phyloP scores from a whole-genome alignment of 768 basidiomycete species.

The Tricholoma bakamatsutake region DNA sequence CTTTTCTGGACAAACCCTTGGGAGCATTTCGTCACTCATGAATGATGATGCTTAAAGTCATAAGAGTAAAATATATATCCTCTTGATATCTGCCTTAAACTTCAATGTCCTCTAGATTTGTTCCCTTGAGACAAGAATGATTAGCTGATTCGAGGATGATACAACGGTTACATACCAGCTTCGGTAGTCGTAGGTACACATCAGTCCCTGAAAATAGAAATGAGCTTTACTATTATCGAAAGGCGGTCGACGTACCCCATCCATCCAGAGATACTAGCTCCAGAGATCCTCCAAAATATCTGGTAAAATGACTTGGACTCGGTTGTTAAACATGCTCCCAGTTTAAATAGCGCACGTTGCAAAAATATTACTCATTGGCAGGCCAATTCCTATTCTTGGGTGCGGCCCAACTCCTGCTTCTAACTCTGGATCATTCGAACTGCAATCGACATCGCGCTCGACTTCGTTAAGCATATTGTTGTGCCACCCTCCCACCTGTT shows the following conservation, averaged over 20 bases:
- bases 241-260: conserved; percentile 52
- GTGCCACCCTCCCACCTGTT: conserved; percentile 59
- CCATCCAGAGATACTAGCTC: conserved; percentile 78
- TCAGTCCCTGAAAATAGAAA: conserved; percentile 56
- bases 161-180: conserved; percentile 46
- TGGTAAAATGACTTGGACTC: conserved; percentile 21
- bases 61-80: too few relatives aligned
- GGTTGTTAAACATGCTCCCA: background rate
- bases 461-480: conserved; percentile 15
- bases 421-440: conserved; percentile 31
- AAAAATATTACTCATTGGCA: conserved; percentile 88
- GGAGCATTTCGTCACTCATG: too few relatives aligned
- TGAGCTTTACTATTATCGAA: background rate
- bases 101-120: conserved; percentile 81
- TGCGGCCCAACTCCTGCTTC: conserved; percentile 45
- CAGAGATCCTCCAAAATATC: conserved; percentile 80
- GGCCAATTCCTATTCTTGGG: conserved; percentile 70
- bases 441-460: conserved; percentile 16
- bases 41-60: too few relatives aligned
- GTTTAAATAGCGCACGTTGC: conserved; percentile 49
- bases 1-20: too few relatives aligned
- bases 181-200: conserved; percentile 75
- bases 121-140: conserved; percentile 46
- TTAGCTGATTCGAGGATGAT: background rate
- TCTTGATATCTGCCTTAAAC: conserved; percentile 34